Conservation (phyloP, 495 filamentous ascomycete species). For the Chaetomium tenue region DNA sequence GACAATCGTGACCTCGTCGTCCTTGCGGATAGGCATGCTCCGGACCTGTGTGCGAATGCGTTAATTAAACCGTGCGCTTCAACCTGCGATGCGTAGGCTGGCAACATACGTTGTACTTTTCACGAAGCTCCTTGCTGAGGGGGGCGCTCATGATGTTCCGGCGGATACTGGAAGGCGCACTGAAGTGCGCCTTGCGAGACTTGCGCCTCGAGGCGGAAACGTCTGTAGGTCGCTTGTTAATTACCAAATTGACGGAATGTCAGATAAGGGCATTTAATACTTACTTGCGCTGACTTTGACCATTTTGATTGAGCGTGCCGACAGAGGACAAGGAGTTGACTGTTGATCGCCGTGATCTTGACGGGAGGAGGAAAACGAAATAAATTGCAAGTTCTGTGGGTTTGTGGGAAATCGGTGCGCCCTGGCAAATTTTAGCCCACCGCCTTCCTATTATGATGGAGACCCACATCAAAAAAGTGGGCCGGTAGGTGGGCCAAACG, state of each 20-base stretch:
- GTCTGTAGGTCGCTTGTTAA: conserved; percentile 33
- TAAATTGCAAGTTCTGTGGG: conserved; percentile 21
- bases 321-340: conserved; percentile 32
- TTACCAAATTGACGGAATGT: conserved; percentile 2
- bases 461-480: background rate
- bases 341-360: conserved; percentile 39
- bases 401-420: conserved; percentile 28
- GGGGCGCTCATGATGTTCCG: conserved; percentile 91
- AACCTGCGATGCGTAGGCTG: background rate
- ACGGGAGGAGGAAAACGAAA: conserved; percentile 20
- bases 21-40: conserved; percentile 95
- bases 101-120: conserved; percentile 84
- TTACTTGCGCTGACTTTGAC: conserved; percentile 38
- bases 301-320: conserved; percentile 39
- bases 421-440: conserved; percentile 23
- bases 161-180: conserved; percentile 84
- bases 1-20: conserved; percentile 88
- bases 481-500: background rate
- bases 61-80: background rate
- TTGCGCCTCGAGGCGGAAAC: conserved; percentile 77
- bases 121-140: conserved; percentile 90
- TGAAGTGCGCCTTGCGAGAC: conserved; percentile 96
- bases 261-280: conserved; percentile 4
- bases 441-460: conserved; percentile 24
- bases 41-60: conserved; percentile 63